Base-by-base conservation (phyloP, 2,329 filamentous ascomycete species). In the Exophiala sp. region DNA sequence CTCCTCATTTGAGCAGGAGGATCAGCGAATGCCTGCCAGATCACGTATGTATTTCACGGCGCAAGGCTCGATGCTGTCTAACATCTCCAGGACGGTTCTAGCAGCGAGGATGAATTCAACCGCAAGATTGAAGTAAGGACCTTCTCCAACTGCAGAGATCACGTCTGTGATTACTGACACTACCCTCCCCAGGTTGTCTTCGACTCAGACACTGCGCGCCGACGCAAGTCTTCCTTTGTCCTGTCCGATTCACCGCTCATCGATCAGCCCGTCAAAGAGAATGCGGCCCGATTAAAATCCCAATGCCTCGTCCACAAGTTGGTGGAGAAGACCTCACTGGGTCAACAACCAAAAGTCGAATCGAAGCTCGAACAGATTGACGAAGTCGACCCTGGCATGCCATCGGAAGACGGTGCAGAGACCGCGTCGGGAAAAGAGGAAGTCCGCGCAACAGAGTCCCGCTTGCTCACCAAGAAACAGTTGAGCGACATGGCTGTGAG, bases 401-500 rank as follows among this genome's bases (percentile, higher is more conserved):
- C 14, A 65, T 66, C 11, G 57, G 65, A 33, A 5, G 40, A 21
- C 24, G 51, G 50, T 39, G 47, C 40, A 11, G 32, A 50, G 18
- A 14, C 14, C 12, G 29, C 34, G 11, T 20, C 14, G 65, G 69
- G n/a, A 21, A 52, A 29, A 20, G 67, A 73, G 1, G 63, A 69
- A 47, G 64, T 66, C 18, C 68, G 71, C 8, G 73, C 78, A 21
- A 74, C 78, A 14, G 76, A 84, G 52, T 85, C 83, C 55, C 82
- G 92, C n/a, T 81, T 96, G 46, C 78, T 97, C 62, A 96, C 91
- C 1, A 97, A 97, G 75, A 91, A 89, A 69, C 90, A 99, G 71
- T 78, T 99, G 39, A 91, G 88, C 11, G 94, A 97, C 65, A 97
- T 99, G 92, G 91, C 92, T 0, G 91, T 92, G 84, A 91, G 92